These are phyloP conservation scores for Penicillium sp. DNA, from an alignment of 2,329 filamentous ascomycete species.

Conservation along the genomic window DNA sequence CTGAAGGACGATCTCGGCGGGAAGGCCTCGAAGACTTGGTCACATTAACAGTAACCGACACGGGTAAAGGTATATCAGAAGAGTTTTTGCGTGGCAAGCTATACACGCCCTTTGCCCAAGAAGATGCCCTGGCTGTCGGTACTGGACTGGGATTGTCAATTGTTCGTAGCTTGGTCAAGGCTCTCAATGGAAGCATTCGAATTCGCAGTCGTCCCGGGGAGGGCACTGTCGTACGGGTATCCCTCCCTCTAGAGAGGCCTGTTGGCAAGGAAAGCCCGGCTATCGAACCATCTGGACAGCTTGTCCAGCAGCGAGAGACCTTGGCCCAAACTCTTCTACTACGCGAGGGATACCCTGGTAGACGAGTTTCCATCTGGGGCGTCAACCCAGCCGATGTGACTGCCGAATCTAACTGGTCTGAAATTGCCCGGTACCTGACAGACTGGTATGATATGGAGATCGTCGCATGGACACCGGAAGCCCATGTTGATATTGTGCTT, in stretches of 20 bases:
- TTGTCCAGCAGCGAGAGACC: constrained; percentile 23
- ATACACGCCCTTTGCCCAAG: constrained; percentile 60
- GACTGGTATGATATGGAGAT: constrained; percentile 40
- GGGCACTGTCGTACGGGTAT: constrained; percentile 56
- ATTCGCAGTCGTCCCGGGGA: constrained; percentile 53
- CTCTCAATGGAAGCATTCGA: constrained; percentile 59
- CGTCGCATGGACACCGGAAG: constrained; percentile 28
- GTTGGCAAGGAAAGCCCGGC: constrained; percentile 26
- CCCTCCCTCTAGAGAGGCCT: constrained; percentile 42
- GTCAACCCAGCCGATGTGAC: constrained; percentile 19
- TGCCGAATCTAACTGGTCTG: constrained; percentile 25
- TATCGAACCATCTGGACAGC: constrained; percentile 17
- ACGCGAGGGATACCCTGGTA: constrained; percentile 25
- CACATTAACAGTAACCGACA: constrained; percentile 56
- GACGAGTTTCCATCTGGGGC: constrained; percentile 32
- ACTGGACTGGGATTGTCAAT: constrained; percentile 61
- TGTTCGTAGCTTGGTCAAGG: constrained; percentile 60
- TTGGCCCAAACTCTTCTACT: constrained; percentile 25
- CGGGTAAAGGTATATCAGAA: constrained; percentile 63
- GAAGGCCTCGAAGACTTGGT: constrained; percentile 36
- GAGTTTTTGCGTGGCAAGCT: constrained; percentile 61
- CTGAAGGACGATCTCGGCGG: constrained; percentile 30
- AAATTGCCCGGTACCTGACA: constrained; percentile 32
- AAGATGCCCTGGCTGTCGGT: constrained; percentile 55
- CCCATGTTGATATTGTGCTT: constrained; percentile 36